These are phyloP conservation scores for Polygonum maritimum DNA, from an alignment of 148 eudicot genomes.

Conservation along the genomic window DNA sequence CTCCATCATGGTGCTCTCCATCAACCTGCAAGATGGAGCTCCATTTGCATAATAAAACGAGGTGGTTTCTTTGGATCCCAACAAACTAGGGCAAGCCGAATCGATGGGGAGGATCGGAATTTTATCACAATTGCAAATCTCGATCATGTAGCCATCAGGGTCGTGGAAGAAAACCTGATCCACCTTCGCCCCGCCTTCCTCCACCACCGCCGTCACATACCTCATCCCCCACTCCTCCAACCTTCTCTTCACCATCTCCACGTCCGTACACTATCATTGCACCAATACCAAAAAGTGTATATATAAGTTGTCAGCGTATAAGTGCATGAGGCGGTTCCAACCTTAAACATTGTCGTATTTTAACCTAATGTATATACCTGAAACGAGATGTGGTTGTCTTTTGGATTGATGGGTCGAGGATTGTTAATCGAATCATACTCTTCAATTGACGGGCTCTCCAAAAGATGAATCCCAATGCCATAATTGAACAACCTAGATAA, in stretches of 20 bases:
- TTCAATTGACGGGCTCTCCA: not conserved
- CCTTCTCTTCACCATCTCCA: slow-evolving; percentile 21
- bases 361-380: not conserved
- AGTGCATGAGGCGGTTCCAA: too few species aligned
- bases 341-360: not conserved
- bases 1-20: slow-evolving; percentile 26
- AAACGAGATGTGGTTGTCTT: slow-evolving; percentile 1
- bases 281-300: not conserved
- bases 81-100: not conserved
- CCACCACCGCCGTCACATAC: slow-evolving; percentile 17
- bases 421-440: not conserved
- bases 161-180: slow-evolving; percentile 41
- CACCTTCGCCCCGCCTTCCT: slow-evolving; percentile 26
- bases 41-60: not conserved
- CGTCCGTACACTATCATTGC: slow-evolving; percentile 21
- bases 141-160: slow-evolving; percentile 35
- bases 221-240: slow-evolving; percentile 21
- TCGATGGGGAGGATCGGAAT: slow-evolving; percentile 21
- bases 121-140: slow-evolving; percentile 34
- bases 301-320: too few species aligned
- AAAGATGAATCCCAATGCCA: not conserved
- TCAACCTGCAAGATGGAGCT: slow-evolving; percentile 11
- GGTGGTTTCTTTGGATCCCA: not conserved
- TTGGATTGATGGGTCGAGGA: not conserved
- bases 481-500: not conserved